Evolutionary conservation across 495 filamentous ascomycete species (phyloP).

Genomic region (Lasiosphaeria hispida): DNA sequence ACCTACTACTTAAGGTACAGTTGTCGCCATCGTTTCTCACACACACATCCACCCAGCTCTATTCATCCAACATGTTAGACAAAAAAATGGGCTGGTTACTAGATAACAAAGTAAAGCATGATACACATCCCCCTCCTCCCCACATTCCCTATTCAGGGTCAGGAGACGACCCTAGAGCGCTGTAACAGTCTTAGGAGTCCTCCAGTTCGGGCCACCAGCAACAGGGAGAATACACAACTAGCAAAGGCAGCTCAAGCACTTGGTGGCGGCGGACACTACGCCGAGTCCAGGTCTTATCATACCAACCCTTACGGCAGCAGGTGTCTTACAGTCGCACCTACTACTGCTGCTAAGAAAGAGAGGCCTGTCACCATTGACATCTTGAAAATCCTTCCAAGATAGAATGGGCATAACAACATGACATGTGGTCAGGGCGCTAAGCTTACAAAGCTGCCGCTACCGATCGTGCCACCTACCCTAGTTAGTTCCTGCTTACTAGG

Average conservation of each 20-base stretch:
- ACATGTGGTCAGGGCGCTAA: conserved; percentile 11
- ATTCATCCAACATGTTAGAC: neutral
- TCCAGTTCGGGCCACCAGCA: neutral
- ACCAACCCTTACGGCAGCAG: conserved; percentile 1
- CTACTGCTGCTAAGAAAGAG: no score
- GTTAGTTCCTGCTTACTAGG: neutral
- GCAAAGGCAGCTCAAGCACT: conserved; percentile 4
- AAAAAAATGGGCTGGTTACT: conserved; percentile 1
- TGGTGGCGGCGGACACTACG: conserved; percentile 11
- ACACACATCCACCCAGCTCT: conserved; percentile 1
- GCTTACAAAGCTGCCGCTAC: conserved; percentile 11
- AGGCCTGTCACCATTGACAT: neutral
- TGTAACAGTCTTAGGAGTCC: conserved; percentile 3
- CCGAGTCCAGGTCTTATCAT: conserved; percentile 5
- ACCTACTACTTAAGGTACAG: no score
- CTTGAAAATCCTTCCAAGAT: conserved; percentile 6
- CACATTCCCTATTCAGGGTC: conserved; percentile 4
- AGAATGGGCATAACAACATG: conserved; percentile 8
- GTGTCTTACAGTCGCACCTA: neutral
- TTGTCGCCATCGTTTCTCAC: no score
- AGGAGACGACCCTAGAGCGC: neutral
- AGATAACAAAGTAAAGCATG: neutral
- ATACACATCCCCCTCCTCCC: conserved; percentile 7
- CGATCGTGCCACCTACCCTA: neutral
- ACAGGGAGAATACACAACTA: conserved; percentile 6